Evolutionary conservation across 148 eudicot genomes (phyloP).

Genomic region (Rhododendron simsii): DNA sequence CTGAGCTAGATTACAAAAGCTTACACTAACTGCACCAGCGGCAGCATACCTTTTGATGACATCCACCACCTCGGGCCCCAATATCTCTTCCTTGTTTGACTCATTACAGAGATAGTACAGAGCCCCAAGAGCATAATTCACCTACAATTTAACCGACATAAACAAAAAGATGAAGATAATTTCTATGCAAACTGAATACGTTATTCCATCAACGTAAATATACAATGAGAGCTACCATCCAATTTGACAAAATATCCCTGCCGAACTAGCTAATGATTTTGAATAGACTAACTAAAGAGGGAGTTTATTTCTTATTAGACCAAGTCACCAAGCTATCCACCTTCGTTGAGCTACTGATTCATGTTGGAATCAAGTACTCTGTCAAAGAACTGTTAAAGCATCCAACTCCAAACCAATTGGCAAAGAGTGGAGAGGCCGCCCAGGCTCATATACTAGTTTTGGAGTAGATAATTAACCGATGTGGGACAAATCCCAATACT

Average conservation of each 20-base stretch:
- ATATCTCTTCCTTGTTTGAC: conserved; percentile 21
- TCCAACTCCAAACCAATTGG: too few relatives aligned
- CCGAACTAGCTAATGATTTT: neutral
- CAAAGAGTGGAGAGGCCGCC: too few relatives aligned
- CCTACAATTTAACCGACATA: conserved; percentile 4
- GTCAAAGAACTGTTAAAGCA: too few relatives aligned
- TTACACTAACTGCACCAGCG: conserved; percentile 23
- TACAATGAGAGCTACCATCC: neutral
- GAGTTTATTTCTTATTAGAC: neutral
- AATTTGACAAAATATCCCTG: neutral
- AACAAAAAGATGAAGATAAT: neutral
- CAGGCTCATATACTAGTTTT: too few relatives aligned
- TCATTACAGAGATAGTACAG: conserved; percentile 25
- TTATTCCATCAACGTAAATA: neutral
- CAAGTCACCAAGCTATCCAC: neutral
- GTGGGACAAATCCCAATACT: too few relatives aligned
- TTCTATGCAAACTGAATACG: neutral
- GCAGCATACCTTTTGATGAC: conserved; percentile 24
- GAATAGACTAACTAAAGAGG: neutral
- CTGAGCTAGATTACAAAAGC: conserved; percentile 24
- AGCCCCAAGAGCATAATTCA: conserved; percentile 29
- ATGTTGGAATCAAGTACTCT: neutral
- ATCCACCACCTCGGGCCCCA: conserved; percentile 26
- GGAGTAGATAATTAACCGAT: too few relatives aligned
- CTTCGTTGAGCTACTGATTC: neutral